Percentiles rank a stretch among this genome's conserved stretches.
Conservation (phyloP, 306 rosid species). For the Vigna mungo region DNA sequence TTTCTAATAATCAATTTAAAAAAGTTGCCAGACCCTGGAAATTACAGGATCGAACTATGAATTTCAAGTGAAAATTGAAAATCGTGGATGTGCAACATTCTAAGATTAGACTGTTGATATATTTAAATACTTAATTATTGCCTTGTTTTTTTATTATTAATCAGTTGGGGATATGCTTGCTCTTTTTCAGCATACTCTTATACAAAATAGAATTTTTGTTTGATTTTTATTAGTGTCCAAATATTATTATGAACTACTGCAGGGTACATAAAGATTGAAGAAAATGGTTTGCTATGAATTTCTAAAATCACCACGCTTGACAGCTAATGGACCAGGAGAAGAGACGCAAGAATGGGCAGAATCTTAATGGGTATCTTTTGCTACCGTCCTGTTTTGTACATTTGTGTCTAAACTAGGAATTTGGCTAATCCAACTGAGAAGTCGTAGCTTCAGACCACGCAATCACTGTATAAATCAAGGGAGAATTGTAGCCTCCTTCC, state of each 20-base stretch:
- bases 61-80: slow-evolving; percentile 33
- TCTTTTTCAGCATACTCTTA: neutral
- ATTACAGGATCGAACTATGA: slow-evolving; percentile 14
- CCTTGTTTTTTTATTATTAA: neutral
- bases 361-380: slow-evolving; percentile 15
- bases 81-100: slow-evolving; percentile 15
- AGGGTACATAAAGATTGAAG: slow-evolving; percentile 45
- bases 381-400: slow-evolving; percentile 38
- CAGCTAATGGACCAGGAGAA: slow-evolving; percentile 21
- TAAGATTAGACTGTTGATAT: slow-evolving; percentile 27
- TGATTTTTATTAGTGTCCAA: slow-evolving; percentile 10
- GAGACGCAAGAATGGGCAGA: slow-evolving; percentile 30
- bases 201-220: slow-evolving; percentile 16
- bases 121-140: slow-evolving; percentile 22
- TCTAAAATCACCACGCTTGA: slow-evolving; percentile 19
- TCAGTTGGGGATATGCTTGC: neutral
- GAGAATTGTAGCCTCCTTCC: neutral
- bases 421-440: slow-evolving; percentile 24
- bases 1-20: slow-evolving; percentile 2
- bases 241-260: slow-evolving; percentile 26
- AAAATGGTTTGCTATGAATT: slow-evolving; percentile 28
- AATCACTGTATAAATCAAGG: slow-evolving; percentile 12
- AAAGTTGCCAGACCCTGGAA: slow-evolving; percentile 6
- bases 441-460: neutral
- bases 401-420: slow-evolving; percentile 42